Evolutionary conservation across 2,329 filamentous ascomycete genomes (phyloP), one percentile per base, ranked within the genome.

Genomic region (Thielaviopsis cerberus): DNA sequence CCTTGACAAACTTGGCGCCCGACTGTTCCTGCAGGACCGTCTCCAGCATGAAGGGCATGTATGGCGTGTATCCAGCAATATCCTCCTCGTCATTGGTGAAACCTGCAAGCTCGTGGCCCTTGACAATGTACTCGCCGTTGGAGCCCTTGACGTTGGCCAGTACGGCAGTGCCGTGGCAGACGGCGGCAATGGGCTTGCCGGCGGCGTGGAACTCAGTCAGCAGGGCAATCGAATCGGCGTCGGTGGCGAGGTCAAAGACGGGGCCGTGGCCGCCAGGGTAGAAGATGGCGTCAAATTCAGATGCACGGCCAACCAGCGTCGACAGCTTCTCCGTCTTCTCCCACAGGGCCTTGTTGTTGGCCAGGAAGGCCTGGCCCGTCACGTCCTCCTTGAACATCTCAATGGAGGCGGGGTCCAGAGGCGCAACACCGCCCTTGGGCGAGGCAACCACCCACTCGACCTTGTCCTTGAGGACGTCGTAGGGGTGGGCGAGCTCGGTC

Each of bases 161-260:
- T 13, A 76, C 83, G 3, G 77, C 78, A 1, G 83, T 80, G 5
- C 81, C 83, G 69, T 87, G 83, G 72, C 83, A 86, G 52, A 87
- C 81, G 3, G 83, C 80, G 0, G 79, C 72, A 15, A 86, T 76
- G 57, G 80, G 72, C 73, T 85, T 85, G 62, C 75, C 77, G 2
- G 75, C 73, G 45, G 72, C 70, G 64, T 74, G 77, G 67, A 87
- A 85, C 67, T 85, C 80, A 61, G 73, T 70, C 64, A 83, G 79
- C 37, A 87, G 69, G 61, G 75, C 70, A 63, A 80, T 76, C 25
- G 77, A 81, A n/a, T 73, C 71, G 22, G 70, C 62, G 65, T 83
- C 77, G 59, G 71, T 70, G 57, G 75, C 76, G 20, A 86, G 77
- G 66, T 86, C 83, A 68, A 77, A 85, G 79, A 86, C 82, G 64